Evolutionary conservation across 1,139 yeast species (phyloP), one percentile per base, ranked within the genome.

Genomic region (Geotrichum siamense): DNA sequence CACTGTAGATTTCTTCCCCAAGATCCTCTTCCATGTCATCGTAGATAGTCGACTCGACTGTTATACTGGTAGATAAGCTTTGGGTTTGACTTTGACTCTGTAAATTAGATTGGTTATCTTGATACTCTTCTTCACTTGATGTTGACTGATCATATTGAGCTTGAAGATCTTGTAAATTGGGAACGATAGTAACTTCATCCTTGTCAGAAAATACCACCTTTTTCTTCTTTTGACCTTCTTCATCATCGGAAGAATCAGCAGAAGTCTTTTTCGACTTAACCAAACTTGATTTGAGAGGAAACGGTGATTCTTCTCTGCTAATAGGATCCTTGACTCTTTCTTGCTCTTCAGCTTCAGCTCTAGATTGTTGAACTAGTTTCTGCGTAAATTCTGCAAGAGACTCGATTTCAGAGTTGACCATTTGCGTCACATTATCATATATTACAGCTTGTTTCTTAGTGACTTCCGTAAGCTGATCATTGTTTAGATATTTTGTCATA

Each of bases 201-300:
- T 46, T 40, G 13, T 35, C 37, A 3, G 49, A 46, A 33, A 46
- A 46, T 47, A 46, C 40, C 8, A 46, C 49, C 21, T 46, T 46
- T 22, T 46, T 46, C 38, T 43, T 43, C 20, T 33, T 32, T 17
- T 16, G 30, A 4, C 20, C 28, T 5, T 34, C 33, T 13, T n/a
- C 13, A 10, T 19, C 9, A 12, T 40, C 43, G 19, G 38, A 33
- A 21, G 21, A 16, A 9, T 13, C 33, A 15, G 25, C 29, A 12
- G 46, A 27, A 16, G 16, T 19, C 5, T 16, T 33, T 30, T 39
- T 43, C 8, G 50, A 44, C 32, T 43, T 44, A 12, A 46, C 53
- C 25, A 51, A 41, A 39, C 51, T 49, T 10, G 54, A 51, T 38
- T 51, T 51, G 13, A 49, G 47, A n/a, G 53, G 53, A 12, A 19